These are phyloP conservation scores for Phytophthora boehmeriae DNA, from an alignment of 352 stramenopile species.

Conservation along the genomic window DNA sequence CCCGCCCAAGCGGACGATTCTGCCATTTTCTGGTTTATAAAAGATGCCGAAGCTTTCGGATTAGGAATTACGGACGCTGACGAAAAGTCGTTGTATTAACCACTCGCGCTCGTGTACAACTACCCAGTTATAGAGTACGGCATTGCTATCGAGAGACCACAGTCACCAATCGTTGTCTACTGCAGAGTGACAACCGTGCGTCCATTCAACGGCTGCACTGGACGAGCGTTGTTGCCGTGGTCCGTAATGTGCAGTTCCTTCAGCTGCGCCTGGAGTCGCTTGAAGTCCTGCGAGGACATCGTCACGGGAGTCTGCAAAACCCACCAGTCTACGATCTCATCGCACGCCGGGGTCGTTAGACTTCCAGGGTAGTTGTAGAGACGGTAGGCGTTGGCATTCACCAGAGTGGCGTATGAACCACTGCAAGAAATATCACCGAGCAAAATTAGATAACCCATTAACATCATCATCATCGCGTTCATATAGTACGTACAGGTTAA, in stretches of 20 bases:
- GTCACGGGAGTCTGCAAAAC: constrained; percentile 31
- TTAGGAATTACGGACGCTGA: no score
- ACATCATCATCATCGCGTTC: constrained; percentile 15
- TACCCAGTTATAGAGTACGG: no score
- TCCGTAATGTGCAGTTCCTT: constrained; percentile 28
- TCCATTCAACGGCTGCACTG: constrained; percentile 30
- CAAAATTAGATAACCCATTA: constrained; percentile 6
- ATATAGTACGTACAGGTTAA: constrained; percentile 26
- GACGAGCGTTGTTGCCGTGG: constrained; percentile 32
- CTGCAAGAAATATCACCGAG: constrained; percentile 1
- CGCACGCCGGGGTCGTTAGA: constrained; percentile 37
- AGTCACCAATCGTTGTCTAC: no score
- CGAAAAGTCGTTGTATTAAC: no score
- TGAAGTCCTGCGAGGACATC: constrained; percentile 29
- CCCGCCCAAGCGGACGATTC: no score
- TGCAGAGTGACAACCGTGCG: constrained; percentile 27
- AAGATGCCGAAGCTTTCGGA: no score
- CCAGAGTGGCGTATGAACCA: constrained; percentile 45
- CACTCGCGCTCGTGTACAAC: no score
- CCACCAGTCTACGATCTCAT: constrained; percentile 46
- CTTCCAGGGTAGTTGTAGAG: constrained; percentile 46
- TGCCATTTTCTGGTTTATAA: no score
- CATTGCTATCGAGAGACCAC: no score
- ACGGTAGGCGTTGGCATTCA: constrained; percentile 39
- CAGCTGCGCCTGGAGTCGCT: constrained; percentile 29